Percentiles rank a stretch among this genome's conserved stretches.
phyloP scores from a whole-genome alignment of 2,329 filamentous ascomycete species.

The Hawksworthiomyces lignivorus region DNA sequence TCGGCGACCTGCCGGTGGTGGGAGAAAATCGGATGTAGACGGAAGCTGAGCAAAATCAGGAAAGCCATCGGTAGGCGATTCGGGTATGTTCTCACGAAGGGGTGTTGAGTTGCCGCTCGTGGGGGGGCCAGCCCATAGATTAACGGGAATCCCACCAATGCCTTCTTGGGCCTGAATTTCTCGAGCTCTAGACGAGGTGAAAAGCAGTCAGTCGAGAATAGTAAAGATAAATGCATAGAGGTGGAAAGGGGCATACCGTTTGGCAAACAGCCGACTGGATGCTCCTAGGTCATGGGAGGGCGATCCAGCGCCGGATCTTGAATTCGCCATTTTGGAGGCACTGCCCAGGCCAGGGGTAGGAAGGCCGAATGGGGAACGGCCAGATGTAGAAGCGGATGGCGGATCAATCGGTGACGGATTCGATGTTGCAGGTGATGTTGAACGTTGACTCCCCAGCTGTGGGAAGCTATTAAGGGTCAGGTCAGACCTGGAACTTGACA shows the following conservation, averaged over 20 bases:
- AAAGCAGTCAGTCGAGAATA: conserved; percentile 4
- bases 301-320: conserved; percentile 84
- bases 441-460: conserved; percentile 55
- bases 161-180: conserved; percentile 98
- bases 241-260: conserved; percentile 55
- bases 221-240: background rate
- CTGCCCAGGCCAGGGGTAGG: conserved; percentile 55
- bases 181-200: conserved; percentile 60
- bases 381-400: conserved; percentile 46
- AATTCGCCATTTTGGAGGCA: conserved; percentile 49
- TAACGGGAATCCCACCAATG: conserved; percentile 56
- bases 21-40: conserved; percentile 55
- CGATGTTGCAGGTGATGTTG: conserved; percentile 70
- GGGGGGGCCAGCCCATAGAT: conserved; percentile 89
- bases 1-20: conserved; percentile 62
- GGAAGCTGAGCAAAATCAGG: conserved; percentile 76
- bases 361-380: conserved; percentile 67
- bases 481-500: conserved; percentile 82
- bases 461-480: conserved; percentile 74
- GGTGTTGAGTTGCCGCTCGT: conserved; percentile 95
- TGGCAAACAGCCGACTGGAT: conserved; percentile 75
- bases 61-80: conserved; percentile 93
- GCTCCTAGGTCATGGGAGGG: conserved; percentile 83
- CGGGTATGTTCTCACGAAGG: conserved; percentile 91
- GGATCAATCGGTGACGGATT: conserved; percentile 66